phyloP scores from a whole-genome alignment of 2,329 filamentous ascomycete species.

The Cercospora sojina region DNA sequence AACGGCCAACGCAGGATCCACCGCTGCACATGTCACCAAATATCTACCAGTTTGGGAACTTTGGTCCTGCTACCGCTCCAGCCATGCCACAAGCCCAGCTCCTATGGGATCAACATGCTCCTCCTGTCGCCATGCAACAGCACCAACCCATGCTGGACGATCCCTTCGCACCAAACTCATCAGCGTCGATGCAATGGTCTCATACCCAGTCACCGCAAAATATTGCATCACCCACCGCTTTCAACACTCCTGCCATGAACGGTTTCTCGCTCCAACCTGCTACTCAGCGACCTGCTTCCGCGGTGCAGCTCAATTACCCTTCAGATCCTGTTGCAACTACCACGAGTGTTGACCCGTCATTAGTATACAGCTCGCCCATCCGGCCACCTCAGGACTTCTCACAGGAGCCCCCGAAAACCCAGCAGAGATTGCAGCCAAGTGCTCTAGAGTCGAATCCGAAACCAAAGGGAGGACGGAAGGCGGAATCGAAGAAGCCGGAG shows the following conservation, averaged over 20 bases:
- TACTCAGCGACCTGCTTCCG: slow-evolving; percentile 30
- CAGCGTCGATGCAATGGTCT: slow-evolving; percentile 25
- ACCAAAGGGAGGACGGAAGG: slow-evolving; percentile 34
- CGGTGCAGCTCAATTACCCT: slow-evolving; percentile 25
- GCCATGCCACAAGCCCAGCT: slow-evolving; percentile 56
- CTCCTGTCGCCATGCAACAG: slow-evolving; percentile 23
- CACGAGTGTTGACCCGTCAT: slow-evolving; percentile 49
- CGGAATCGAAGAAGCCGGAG: slow-evolving; percentile 25
- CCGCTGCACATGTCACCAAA: slow-evolving; percentile 59
- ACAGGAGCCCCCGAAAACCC: not conserved
- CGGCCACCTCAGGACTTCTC: slow-evolving; percentile 18
- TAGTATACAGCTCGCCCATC: slow-evolving; percentile 42
- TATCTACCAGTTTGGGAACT: slow-evolving; percentile 53
- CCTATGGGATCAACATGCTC: slow-evolving; percentile 39
- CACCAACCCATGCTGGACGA: slow-evolving; percentile 32
- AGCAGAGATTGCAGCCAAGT: slow-evolving; percentile 36
- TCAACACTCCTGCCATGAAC: slow-evolving; percentile 36
- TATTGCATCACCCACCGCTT: slow-evolving; percentile 24
- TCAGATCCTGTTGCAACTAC: slow-evolving; percentile 31
- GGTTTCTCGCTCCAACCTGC: slow-evolving; percentile 33
- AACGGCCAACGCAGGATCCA: slow-evolving; percentile 50
- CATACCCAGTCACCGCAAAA: slow-evolving; percentile 13
- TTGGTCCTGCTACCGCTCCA: slow-evolving; percentile 57
- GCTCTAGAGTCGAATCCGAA: slow-evolving; percentile 16
- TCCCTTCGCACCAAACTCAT: slow-evolving; percentile 32